Evolutionary conservation across 345 rosid genomes (phyloP).

Genomic region (Brassica rapa): DNA sequence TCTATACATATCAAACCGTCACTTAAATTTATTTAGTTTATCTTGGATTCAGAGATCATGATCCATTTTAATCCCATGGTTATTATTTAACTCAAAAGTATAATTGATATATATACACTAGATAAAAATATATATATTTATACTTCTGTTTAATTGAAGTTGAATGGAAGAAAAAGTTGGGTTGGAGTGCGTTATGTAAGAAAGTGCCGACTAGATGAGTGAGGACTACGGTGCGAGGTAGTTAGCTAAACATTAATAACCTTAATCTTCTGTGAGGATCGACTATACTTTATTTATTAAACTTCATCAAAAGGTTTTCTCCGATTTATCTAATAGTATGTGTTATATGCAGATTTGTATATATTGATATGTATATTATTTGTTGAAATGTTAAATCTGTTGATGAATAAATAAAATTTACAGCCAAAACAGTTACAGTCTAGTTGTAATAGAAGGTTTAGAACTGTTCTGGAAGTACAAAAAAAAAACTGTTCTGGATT

Average conservation of each 20-base stretch:
- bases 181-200: slow-evolving; percentile 22
- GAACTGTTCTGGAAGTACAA: too few species aligned
- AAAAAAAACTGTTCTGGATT: too few species aligned
- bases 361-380: not conserved
- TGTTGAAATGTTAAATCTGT: not conserved
- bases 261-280: slow-evolving; percentile 6
- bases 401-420: not conserved
- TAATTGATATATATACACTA: not conserved
- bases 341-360: not conserved
- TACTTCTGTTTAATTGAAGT: not conserved
- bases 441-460: not conserved
- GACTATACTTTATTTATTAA: slow-evolving; percentile 8
- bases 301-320: not conserved
- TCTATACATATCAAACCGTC: not conserved
- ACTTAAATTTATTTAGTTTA: not conserved
- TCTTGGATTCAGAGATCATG: not conserved
- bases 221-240: slow-evolving; percentile 1
- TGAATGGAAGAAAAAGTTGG: not conserved
- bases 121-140: not conserved
- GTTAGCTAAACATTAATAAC: slow-evolving; percentile 15
- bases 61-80: not conserved
- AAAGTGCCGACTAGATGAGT: slow-evolving; percentile 30
- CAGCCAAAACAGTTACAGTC: not conserved
- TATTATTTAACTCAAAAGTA: not conserved
- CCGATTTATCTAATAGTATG: not conserved